Evolutionary conservation across 768 basidiomycete genomes (phyloP).

Genomic region (Agrocybe praecox): DNA sequence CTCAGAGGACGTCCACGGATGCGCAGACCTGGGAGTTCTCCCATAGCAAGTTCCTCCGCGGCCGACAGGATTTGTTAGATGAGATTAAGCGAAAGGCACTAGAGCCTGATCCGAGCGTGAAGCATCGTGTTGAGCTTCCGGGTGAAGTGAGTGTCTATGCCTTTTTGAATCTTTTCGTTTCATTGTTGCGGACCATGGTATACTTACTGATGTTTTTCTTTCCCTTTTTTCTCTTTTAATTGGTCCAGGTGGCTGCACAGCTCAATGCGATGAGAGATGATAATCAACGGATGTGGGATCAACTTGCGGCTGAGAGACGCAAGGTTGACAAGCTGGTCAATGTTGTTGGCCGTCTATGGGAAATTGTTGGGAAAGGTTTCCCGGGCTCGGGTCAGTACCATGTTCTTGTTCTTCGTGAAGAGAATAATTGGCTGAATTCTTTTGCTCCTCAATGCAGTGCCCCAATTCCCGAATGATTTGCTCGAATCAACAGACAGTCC

Average conservation of each 20-base stretch:
- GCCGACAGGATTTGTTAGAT: constrained; percentile 77
- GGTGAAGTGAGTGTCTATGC: constrained; percentile 60
- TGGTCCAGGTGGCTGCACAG: constrained; percentile 56
- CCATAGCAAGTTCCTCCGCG: constrained; percentile 84
- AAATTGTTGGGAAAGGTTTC: constrained; percentile 57
- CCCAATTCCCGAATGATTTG: constrained; percentile 53
- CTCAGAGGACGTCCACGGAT: constrained; percentile 78
- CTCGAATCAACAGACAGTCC: constrained; percentile 57
- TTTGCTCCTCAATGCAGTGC: constrained; percentile 34
- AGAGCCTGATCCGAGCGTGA: constrained; percentile 73
- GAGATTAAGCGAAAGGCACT: constrained; percentile 87
- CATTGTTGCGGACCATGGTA: constrained; percentile 5
- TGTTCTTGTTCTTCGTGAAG: constrained; percentile 1
- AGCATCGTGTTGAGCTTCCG: constrained; percentile 78
- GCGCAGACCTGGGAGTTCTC: constrained; percentile 90
- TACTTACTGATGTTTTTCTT: constrained; percentile 18
- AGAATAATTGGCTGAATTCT: neutral
- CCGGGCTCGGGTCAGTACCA: constrained; percentile 51
- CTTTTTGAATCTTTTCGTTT: constrained; percentile 3
- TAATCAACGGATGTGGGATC: constrained; percentile 63
- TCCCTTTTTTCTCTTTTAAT: constrained; percentile 8
- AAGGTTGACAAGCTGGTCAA: constrained; percentile 63
- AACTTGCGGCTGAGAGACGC: constrained; percentile 54
- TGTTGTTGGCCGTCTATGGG: constrained; percentile 64
- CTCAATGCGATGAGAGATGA: constrained; percentile 73